Base-by-base conservation (phyloP, 768 basidiomycete genomes). In the Amanita fuliginea region DNA sequence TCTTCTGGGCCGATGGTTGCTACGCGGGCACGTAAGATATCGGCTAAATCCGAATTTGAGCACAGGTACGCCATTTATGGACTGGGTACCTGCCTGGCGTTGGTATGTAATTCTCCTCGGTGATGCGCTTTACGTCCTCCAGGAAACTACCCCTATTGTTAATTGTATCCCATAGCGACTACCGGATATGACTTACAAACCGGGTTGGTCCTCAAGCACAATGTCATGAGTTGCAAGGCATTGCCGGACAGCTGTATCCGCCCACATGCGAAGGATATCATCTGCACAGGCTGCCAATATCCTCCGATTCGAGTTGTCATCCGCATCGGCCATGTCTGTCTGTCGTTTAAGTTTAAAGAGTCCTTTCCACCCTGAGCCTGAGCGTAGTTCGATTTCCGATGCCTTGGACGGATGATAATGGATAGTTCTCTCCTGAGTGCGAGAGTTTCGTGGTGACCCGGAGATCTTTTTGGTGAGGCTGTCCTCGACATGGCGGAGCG, bases 1-100 rank as follows among this genome's bases (percentile, higher is more conserved):
- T 83, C 78, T 55, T 83, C 80, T 3, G 81, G 77, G 3, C 81
- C 80, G 34, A 77, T 62, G 0, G 83, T 85, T 42, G 74, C 73
- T 34, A 86, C 67, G 45, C 82, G 72, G 13, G 81, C 80, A 46
- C 75, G 76, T 42, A 86, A 64, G 26, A 86, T 74, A 56, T 86
- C 83, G 21, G 75, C 81, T 77, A 55, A 26, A 40, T 35, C 49
- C 16, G 48, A 47, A 36, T 30, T 34, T 36, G 22, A 36, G 49
- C 11, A 40, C 36, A 16, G 28, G n/a, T 49, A 22, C n/a, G n/a
- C n/a, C 37, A 16, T 11, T 24, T 6, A 35, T 3, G 19, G 13
- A 37, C 24, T 14, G 30, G 46, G n/a, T 57, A 24, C 24, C 70
- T 55, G 78, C 80, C 72, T 53, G 73, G 59, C 4, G 68, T 71